Evolutionary conservation across 2,329 filamentous ascomycete genomes (phyloP), one percentile per base, ranked within the genome.

Genomic region (Akanthomyces lecanii): DNA sequence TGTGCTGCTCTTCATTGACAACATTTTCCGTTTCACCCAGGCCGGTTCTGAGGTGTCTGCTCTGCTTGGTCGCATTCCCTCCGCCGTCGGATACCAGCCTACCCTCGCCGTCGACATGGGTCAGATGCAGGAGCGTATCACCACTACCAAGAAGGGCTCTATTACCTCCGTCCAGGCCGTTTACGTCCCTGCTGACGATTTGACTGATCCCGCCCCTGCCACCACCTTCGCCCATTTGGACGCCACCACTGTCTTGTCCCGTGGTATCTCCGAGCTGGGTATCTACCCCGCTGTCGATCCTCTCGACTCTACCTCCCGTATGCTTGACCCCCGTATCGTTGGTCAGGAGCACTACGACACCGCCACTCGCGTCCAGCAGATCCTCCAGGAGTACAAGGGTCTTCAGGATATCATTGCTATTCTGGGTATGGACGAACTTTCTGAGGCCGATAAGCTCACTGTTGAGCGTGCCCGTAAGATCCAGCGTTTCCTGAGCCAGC

Each of bases 401-500:
- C 92, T 99, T 71, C 95, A 99, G 85, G 95, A 99, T 85, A 99
- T 99, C 89, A 97, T 97, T 86, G 95, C 95, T 82, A 99, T 99
- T 92, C 83, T 98, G 79, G 94, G 94, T 89, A 98, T 99, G 95
- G 95, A 99, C 82, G 95, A 99, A 81, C 84, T 99, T 82, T 98
- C 95, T 69, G 95, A 98, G 86, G 90, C 91, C 74, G 95, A 99
- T 82, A 97, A 99, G 90, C 89, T 99, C 75, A 98, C 95, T 73
- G 95, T 99, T 86, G 95, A 99, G 90, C 95, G 95, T 89, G 95
- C 95, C 81, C 94, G 95, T 86, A 98, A 98, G 88, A 89, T 99
- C 79, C 95, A 99, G 87, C 91, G 93, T 90, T 99, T 99, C 92
- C 86, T 99, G 86, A 91, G 87, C 81, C 95, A 99, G 87, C 95